These are phyloP conservation scores for Aspergillus fijiensis DNA, from an alignment of 2,329 filamentous ascomycete genomes.

Conservation along the genomic window DNA sequence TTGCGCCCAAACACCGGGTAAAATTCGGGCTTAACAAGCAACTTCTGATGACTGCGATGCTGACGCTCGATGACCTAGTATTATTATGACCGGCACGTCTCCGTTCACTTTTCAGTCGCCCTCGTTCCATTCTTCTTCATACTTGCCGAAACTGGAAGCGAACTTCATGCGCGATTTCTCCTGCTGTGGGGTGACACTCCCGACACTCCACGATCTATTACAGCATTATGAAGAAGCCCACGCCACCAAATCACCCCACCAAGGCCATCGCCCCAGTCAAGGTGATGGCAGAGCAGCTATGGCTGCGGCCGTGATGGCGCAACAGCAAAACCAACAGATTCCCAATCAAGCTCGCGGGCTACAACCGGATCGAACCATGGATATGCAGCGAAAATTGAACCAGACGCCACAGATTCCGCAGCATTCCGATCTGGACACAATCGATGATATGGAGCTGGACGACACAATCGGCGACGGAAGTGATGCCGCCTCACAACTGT, in stretches of 20 bases:
- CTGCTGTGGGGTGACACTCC: slow-evolving; percentile 86
- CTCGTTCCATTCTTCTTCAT: slow-evolving; percentile 94
- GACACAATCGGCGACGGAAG: slow-evolving; percentile 63
- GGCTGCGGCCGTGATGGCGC: slow-evolving; percentile 48
- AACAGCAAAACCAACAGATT: slow-evolving; percentile 51
- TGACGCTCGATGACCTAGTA: slow-evolving; percentile 55
- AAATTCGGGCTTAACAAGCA: neutral
- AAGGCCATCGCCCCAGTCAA: slow-evolving; percentile 50
- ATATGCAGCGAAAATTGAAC: slow-evolving; percentile 39
- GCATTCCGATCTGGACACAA: slow-evolving; percentile 69
- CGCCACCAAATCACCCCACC: slow-evolving; percentile 64
- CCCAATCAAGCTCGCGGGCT: slow-evolving; percentile 36
- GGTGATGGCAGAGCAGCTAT: slow-evolving; percentile 53
- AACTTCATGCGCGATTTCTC: slow-evolving; percentile 98
- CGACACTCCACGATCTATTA: slow-evolving; percentile 88
- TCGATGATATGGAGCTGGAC: slow-evolving; percentile 97
- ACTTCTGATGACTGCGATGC: neutral
- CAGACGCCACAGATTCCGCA: slow-evolving; percentile 33
- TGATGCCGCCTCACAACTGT: slow-evolving; percentile 38
- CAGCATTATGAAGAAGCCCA: slow-evolving; percentile 97
- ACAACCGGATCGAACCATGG: slow-evolving; percentile 35
- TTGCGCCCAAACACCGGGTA: neutral
- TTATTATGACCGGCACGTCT: slow-evolving; percentile 95
- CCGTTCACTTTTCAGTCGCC: slow-evolving; percentile 88
- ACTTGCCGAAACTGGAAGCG: slow-evolving; percentile 91